These are phyloP conservation scores for Penicillium atrosanguineum DNA, from an alignment of 495 filamentous ascomycete species.

Conservation along the genomic window DNA sequence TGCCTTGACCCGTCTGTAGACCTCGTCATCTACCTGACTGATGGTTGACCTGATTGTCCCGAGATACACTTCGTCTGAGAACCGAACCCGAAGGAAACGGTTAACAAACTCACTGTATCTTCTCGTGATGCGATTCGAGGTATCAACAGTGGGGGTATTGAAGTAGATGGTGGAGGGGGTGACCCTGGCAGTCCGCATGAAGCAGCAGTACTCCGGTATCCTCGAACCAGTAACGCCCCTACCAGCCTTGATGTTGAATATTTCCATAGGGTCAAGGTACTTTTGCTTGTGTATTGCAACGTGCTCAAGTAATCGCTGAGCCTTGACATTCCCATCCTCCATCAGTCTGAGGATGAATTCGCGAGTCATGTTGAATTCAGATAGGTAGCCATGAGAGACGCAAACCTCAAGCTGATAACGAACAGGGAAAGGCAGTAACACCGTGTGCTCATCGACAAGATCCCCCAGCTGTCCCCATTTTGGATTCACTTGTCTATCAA, in stretches of 20 bases:
- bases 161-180: constrained; percentile 83
- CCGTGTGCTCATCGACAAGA: constrained; percentile 31
- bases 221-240: constrained; percentile 46
- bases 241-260: constrained; percentile 58
- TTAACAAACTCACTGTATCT: constrained; percentile 66
- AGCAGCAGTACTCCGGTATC: constrained; percentile 69
- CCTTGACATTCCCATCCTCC: constrained; percentile 43
- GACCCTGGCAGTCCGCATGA: constrained; percentile 69
- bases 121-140: constrained; percentile 82
- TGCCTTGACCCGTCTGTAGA: constrained; percentile 71
- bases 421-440: constrained; percentile 64
- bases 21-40: constrained; percentile 59
- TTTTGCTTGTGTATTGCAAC: constrained; percentile 56
- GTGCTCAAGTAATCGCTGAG: constrained; percentile 59
- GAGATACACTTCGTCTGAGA: constrained; percentile 74
- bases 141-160: constrained; percentile 74
- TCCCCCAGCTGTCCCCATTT: constrained; percentile 21
- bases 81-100: constrained; percentile 86
- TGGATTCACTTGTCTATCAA: constrained; percentile 39
- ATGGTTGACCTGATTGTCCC: constrained; percentile 57
- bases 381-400: constrained; percentile 75
- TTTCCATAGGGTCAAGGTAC: constrained; percentile 68
- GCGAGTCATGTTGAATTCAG: constrained; percentile 66
- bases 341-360: constrained; percentile 63
- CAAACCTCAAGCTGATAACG: constrained; percentile 93